Percentiles rank a stretch among this genome's conserved stretches.
Evolutionary conservation across 2,329 filamentous ascomycete species (phyloP).

Genomic region (Colletotrichum karsti): DNA sequence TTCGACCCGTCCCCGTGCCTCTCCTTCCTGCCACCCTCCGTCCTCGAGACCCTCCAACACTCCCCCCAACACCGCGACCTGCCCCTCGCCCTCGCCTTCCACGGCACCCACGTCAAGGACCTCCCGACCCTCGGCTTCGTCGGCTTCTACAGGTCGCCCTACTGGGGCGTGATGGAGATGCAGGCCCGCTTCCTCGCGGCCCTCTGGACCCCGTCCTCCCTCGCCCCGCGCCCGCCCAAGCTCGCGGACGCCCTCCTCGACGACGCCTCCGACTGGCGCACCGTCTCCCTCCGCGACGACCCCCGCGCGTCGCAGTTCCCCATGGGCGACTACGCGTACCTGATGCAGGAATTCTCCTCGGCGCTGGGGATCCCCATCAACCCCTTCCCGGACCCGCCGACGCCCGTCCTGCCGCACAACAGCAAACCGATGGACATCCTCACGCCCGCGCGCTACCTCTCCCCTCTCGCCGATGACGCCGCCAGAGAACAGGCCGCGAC

Average conservation of each 20-base stretch:
- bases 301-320: conserved; percentile 74
- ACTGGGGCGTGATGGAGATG: conserved; percentile 90
- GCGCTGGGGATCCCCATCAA: conserved; percentile 61
- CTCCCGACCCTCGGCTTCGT: conserved; percentile 78
- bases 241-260: conserved; percentile 50
- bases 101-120: conserved; percentile 68
- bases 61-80: conserved; percentile 61
- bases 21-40: conserved; percentile 66
- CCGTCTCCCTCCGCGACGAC: conserved; percentile 60
- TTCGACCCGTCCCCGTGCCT: conserved; percentile 73
- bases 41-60: conserved; percentile 66
- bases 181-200: conserved; percentile 75
- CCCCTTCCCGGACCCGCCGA: conserved; percentile 39
- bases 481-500: conserved; percentile 46
- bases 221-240: conserved; percentile 31
- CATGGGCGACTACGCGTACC: conserved; percentile 82
- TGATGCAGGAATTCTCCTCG: conserved; percentile 76
- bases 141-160: conserved; percentile 84
- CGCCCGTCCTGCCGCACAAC: conserved; percentile 50
- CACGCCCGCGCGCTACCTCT: conserved; percentile 64
- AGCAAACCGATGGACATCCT: conserved; percentile 59
- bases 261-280: conserved; percentile 54
- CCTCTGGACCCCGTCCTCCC: conserved; percentile 58
- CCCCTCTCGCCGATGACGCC: conserved; percentile 45
- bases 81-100: conserved; percentile 74